Evolutionary conservation across 2,329 filamentous ascomycete species (phyloP).

Genomic region (Colletotrichum sansevieriae): DNA sequence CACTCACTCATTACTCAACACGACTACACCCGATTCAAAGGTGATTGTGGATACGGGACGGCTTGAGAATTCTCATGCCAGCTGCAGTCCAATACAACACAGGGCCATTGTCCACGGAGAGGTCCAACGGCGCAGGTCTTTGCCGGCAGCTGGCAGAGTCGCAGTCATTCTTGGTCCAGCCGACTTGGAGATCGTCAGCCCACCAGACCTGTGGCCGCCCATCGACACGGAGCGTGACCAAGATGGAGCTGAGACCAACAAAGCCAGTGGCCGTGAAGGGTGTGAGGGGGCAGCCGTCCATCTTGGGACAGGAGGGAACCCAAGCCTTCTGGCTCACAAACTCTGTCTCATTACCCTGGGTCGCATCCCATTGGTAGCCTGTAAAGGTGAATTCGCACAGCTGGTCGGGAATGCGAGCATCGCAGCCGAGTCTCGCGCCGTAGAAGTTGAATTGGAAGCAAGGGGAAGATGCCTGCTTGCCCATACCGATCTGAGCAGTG

Average conservation of each 20-base stretch:
- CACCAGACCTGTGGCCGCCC: conserved; percentile 56
- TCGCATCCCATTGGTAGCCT: conserved; percentile 55
- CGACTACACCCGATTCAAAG: neutral
- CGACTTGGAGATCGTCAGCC: conserved; percentile 56
- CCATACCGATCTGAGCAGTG: conserved; percentile 56
- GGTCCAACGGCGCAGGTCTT: neutral
- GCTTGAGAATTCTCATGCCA: conserved; percentile 28
- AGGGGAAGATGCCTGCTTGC: conserved; percentile 51
- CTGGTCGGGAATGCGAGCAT: conserved; percentile 44
- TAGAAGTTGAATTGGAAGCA: conserved; percentile 58
- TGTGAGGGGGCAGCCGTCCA: conserved; percentile 52
- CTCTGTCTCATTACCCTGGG: conserved; percentile 48
- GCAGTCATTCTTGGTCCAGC: conserved; percentile 58
- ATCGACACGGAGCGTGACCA: conserved; percentile 55
- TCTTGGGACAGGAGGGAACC: conserved; percentile 55
- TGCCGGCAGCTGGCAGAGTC: conserved; percentile 53
- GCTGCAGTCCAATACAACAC: conserved; percentile 24
- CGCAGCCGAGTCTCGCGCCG: conserved; percentile 54
- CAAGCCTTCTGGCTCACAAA: conserved; percentile 50
- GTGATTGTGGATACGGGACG: conserved; percentile 28
- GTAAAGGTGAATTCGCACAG: conserved; percentile 58
- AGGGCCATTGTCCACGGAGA: conserved; percentile 8
- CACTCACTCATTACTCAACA: neutral
- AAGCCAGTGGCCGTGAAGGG: conserved; percentile 54
- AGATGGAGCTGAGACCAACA: conserved; percentile 54